Conservation (phyloP, 345 rosid genomes). For the Syzygium aqueum region DNA sequence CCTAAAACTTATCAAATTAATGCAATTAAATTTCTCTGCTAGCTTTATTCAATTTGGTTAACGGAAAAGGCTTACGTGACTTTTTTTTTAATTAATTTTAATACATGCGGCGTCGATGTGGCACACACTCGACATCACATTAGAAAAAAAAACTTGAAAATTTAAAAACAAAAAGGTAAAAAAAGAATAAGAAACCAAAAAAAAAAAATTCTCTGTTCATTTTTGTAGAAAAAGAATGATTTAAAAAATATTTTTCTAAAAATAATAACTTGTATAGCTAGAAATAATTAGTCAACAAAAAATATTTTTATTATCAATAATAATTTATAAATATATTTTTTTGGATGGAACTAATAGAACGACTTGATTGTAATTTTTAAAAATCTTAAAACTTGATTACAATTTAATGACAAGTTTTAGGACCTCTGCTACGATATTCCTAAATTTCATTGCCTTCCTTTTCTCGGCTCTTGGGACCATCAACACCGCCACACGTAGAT, state of each 20-base stretch:
- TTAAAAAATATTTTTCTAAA: too few relatives aligned
- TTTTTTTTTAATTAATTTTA: neutral
- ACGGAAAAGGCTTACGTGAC: neutral
- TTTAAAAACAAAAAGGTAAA: too few relatives aligned
- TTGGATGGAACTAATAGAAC: too few relatives aligned
- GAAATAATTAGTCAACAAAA: too few relatives aligned
- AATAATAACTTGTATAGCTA: too few relatives aligned
- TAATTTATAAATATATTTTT: too few relatives aligned
- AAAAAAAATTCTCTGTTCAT: too few relatives aligned
- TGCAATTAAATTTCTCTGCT: too few relatives aligned
- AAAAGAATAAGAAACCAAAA: neutral
- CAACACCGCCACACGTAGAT: neutral
- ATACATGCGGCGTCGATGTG: neutral
- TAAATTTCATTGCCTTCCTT: neutral
- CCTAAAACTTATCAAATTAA: too few relatives aligned
- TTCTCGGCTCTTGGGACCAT: neutral
- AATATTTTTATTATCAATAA: too few relatives aligned
- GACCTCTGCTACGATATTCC: neutral
- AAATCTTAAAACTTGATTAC: too few relatives aligned
- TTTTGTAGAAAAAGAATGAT: neutral
- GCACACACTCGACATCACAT: neutral
- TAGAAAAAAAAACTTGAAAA: too few relatives aligned
- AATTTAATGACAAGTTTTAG: neutral
- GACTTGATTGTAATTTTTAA: neutral
- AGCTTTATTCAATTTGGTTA: neutral